Evolutionary conservation across 805 yeast genomes (phyloP).

Genomic region (Saccharomycopsis selenospora): DNA sequence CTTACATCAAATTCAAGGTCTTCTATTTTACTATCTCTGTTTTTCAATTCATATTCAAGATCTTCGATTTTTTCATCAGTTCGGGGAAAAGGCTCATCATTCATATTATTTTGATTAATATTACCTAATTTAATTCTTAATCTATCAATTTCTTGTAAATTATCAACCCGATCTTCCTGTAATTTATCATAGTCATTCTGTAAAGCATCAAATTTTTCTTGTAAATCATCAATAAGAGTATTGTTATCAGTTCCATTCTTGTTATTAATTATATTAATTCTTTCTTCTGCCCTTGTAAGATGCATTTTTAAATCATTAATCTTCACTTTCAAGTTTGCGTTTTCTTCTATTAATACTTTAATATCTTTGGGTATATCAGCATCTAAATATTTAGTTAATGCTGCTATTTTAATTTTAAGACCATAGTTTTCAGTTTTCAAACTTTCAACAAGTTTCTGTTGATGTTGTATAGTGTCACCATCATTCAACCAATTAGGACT

Average conservation of each 20-base stretch:
- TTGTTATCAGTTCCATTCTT: neutral
- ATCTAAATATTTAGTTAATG: constrained; percentile 33
- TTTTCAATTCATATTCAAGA: constrained; percentile 8
- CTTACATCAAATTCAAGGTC: constrained; percentile 12
- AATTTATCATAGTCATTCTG: neutral
- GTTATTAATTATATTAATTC: neutral
- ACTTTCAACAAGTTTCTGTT: constrained; percentile 27
- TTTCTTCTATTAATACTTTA: constrained; percentile 16
- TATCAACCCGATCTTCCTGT: neutral
- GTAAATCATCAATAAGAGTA: constrained; percentile 4
- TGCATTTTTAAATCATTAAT: neutral
- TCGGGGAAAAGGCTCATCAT: neutral
- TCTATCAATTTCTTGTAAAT: neutral
- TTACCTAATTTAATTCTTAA: neutral
- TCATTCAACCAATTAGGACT: neutral
- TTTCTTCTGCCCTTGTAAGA: neutral
- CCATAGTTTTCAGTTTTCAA: constrained; percentile 38
- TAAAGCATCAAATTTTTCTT: constrained; percentile 5
- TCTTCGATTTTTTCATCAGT: constrained; percentile 1
- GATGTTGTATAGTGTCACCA: constrained; percentile 29
- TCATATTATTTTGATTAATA: neutral
- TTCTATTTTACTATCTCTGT: neutral
- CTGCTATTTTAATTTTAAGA: constrained; percentile 37
- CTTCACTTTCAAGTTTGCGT: constrained; percentile 15
- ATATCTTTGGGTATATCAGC: constrained; percentile 14